A percentile compares a stretch with the other conserved stretches of the same genome.
These are phyloP conservation scores for Yamadazyma taylorii DNA, from an alignment of 1,139 yeast species.

Conservation along the genomic window DNA sequence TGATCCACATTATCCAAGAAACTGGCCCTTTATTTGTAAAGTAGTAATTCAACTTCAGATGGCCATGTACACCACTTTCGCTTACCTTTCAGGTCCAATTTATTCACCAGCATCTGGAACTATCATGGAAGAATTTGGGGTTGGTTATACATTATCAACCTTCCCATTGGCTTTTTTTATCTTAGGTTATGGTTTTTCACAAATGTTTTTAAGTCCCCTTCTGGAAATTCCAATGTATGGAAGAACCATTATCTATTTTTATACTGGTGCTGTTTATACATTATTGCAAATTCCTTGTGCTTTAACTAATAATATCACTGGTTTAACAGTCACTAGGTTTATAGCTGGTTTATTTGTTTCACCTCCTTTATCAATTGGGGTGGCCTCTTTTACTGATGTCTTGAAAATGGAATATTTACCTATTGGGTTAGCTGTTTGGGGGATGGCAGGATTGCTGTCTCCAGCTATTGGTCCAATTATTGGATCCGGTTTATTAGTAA, in stretches of 20 bases:
- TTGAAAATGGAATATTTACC: conserved; percentile 28
- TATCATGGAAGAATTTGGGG: conserved; percentile 41
- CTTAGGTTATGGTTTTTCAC: conserved; percentile 41
- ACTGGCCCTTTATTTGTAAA: conserved; percentile 26
- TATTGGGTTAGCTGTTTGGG: conserved; percentile 36
- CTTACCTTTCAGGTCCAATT: conserved; percentile 30
- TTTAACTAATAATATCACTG: conserved; percentile 27
- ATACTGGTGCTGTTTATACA: conserved; percentile 31
- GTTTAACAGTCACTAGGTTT: conserved; percentile 31
- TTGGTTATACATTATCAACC: conserved; percentile 42
- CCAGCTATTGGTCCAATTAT: conserved; percentile 39
- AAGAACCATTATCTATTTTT: conserved; percentile 41
- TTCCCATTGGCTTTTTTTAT: conserved; percentile 38
- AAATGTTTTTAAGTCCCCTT: conserved; percentile 38
- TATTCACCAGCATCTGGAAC: conserved; percentile 31
- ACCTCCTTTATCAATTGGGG: conserved; percentile 38
- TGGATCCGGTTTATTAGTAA: conserved; percentile 27
- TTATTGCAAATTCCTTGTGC: conserved; percentile 38
- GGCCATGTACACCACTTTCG: conserved; percentile 22
- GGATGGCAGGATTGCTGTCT: conserved; percentile 34
- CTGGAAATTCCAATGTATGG: conserved; percentile 50
- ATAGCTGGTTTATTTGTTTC: conserved; percentile 35
- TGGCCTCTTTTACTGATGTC: conserved; percentile 33
- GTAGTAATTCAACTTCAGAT: conserved; percentile 22
- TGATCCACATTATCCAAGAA: conserved; percentile 31